Conservation (phyloP, 2,329 filamentous ascomycete species). For the Emmonsiellopsis sp. region DNA sequence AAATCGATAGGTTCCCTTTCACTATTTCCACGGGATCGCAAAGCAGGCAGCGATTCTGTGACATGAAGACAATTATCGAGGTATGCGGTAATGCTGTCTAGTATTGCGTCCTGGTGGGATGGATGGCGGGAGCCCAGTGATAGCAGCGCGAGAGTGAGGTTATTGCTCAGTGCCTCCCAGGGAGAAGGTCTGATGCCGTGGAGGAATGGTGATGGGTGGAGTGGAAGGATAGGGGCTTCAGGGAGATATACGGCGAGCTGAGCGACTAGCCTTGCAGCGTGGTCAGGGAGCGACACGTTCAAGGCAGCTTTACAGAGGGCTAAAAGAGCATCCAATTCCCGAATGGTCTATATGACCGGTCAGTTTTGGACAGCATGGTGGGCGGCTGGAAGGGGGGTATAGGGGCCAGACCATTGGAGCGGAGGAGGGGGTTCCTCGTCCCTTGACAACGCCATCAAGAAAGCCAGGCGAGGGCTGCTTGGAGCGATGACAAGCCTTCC, state of each 20-base stretch:
- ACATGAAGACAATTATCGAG: slow-evolving; percentile 60
- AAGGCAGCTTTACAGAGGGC: slow-evolving; percentile 87
- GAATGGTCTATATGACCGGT: slow-evolving; percentile 53
- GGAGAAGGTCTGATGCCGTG: slow-evolving; percentile 77
- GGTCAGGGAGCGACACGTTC: slow-evolving; percentile 58
- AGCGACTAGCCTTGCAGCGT: slow-evolving; percentile 67
- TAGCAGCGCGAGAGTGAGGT: slow-evolving; percentile 73
- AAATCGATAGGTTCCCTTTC: slow-evolving; percentile 24
- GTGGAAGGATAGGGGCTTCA: slow-evolving; percentile 70
- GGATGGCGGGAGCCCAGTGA: slow-evolving; percentile 66
- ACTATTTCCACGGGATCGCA: slow-evolving; percentile 50
- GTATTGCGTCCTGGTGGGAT: slow-evolving; percentile 57
- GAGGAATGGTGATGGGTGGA: slow-evolving; percentile 73
- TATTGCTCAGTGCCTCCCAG: slow-evolving; percentile 72
- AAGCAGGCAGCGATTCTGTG: slow-evolving; percentile 46
- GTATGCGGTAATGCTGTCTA: slow-evolving; percentile 61
- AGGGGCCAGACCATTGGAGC: slow-evolving; percentile 28
- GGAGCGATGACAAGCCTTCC: slow-evolving; percentile 21
- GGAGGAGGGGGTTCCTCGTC: slow-evolving; percentile 28
- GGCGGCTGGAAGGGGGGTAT: neutral
- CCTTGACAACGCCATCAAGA: slow-evolving; percentile 29
- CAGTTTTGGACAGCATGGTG: neutral
- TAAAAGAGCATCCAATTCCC: slow-evolving; percentile 85
- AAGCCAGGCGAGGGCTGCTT: slow-evolving; percentile 19
- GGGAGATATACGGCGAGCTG: slow-evolving; percentile 79